phyloP scores from a whole-genome alignment of 768 basidiomycete species.

The Pleurotus sapidus region DNA sequence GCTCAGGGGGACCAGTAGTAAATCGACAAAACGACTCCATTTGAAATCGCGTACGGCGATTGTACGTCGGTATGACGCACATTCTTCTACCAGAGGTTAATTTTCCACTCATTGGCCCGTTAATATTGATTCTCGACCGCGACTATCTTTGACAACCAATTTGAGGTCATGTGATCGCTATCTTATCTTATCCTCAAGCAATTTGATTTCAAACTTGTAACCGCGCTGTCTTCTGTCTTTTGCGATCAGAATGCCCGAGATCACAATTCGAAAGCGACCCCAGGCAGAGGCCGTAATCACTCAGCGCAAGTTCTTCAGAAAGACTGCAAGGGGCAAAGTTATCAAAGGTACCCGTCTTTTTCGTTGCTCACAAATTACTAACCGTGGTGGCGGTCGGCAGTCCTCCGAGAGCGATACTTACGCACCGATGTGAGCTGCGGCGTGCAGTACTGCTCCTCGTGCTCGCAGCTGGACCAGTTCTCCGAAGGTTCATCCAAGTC shows the following conservation, averaged over 20 bases:
- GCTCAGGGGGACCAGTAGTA: too few relatives aligned
- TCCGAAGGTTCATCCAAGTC: constrained; percentile 30
- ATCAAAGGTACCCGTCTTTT: constrained; percentile 73
- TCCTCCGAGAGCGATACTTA: constrained; percentile 91
- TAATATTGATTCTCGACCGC: too few relatives aligned
- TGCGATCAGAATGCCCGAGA: constrained; percentile 40
- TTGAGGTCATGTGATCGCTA: neutral
- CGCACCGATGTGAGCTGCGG: constrained; percentile 91
- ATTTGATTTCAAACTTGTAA: constrained; percentile 73
- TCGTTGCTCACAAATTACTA: neutral
- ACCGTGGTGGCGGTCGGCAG: constrained; percentile 32
- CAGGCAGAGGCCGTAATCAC: constrained; percentile 70
- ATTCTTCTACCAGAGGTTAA: too few relatives aligned
- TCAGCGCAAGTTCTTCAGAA: constrained; percentile 93
- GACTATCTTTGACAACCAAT: too few relatives aligned
- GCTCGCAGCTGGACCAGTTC: constrained; percentile 24
- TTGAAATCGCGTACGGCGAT: too few relatives aligned
- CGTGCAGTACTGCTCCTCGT: constrained; percentile 64
- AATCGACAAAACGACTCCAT: too few relatives aligned
- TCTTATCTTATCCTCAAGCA: constrained; percentile 22
- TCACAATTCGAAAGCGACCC: constrained; percentile 72
- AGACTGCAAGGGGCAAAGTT: constrained; percentile 91
- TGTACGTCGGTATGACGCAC: too few relatives aligned
- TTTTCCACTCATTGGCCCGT: too few relatives aligned
- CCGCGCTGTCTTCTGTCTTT: constrained; percentile 45